These are phyloP conservation scores for Parastagonospora avenae DNA, from an alignment of 2,329 filamentous ascomycete species.

Conservation along the genomic window DNA sequence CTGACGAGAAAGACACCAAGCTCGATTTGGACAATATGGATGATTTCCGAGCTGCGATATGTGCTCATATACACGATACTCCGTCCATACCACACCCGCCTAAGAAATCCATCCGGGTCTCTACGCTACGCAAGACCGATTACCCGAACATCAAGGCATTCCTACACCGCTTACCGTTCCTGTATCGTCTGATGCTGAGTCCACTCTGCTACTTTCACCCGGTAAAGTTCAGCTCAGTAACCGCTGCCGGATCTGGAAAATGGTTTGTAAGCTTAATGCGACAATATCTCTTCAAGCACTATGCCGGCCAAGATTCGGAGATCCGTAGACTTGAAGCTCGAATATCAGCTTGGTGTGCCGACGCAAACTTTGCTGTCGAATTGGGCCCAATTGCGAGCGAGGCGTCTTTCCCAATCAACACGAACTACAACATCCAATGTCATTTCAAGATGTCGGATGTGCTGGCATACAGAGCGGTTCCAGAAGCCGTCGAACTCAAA, in stretches of 20 bases:
- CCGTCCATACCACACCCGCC: conserved; percentile 60
- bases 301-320: conserved; percentile 51
- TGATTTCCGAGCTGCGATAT: conserved; percentile 57
- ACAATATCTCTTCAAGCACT: conserved; percentile 57
- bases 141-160: conserved; percentile 51
- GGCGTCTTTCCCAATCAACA: conserved; percentile 56
- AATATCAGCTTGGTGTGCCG: conserved; percentile 56
- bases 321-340: conserved; percentile 53
- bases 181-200: conserved; percentile 55
- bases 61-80: conserved; percentile 53
- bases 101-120: conserved; percentile 54
- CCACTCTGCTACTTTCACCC: conserved; percentile 60
- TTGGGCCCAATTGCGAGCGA: conserved; percentile 52
- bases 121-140: conserved; percentile 53
- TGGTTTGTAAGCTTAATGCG: conserved; percentile 57
- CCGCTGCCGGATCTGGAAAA: conserved; percentile 56
- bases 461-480: conserved; percentile 56
- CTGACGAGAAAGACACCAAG: conserved; percentile 32
- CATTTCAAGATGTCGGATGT: conserved; percentile 55
- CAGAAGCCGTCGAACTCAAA: conserved; percentile 49
- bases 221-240: conserved; percentile 57
- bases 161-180: conserved; percentile 57
- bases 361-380: conserved; percentile 60
- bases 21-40: conserved; percentile 47
- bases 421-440: conserved; percentile 55